Base-by-base conservation (phyloP, 495 filamentous ascomycete species). In the Podospora fimiseda region DNA sequence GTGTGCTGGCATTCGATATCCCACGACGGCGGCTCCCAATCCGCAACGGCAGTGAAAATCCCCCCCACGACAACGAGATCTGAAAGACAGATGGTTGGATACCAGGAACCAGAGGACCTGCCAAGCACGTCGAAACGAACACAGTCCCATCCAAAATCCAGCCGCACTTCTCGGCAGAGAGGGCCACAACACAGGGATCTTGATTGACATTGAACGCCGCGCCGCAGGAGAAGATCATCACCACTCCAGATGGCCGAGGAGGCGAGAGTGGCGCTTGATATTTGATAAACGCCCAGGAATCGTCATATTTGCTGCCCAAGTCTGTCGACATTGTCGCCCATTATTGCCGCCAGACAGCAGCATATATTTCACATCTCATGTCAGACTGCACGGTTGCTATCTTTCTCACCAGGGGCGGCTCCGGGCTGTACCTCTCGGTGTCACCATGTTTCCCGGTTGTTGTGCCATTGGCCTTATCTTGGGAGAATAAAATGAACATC, bases 131-230 rank as follows among this genome's bases (percentile, higher is more conserved):
- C 48, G 24, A 51, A 49, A 48, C 44, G 9, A 20, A 13, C 45
- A 48, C 9, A 20, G n/a, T n/a, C 47, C 48, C 50, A 41, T 48
- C 53, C 37, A 48, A 57, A 22, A 9, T n/a, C 53, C 48, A 56
- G 53, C 53, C 53, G 49, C 54, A 57, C 43, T 19, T 15, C 47
- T 52, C 47, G 54, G 54, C 42, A 38, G 24, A 42, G 43, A 44
- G 53, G 43, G 22, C n/a, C n/a, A n/a, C n/a, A n/a, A n/a, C 48
- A 41, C 18, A 30, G 18, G 33, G n/a, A 6, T 16, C 21, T 46
- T 2, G 19, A 8, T 46, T 46, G 36, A 20, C 18, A 8, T 5
- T n/a, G 16, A 38, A 20, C 8, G 52, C 46, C 46, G 27, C 19
- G 42, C 20, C 22, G 41, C 41, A 40, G 16, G 5, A 38, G 43